A percentile compares a stretch with the other conserved stretches of the same genome.
These are phyloP conservation scores for Asterophora parasitica DNA, from an alignment of 768 basidiomycete species.

Conservation along the genomic window DNA sequence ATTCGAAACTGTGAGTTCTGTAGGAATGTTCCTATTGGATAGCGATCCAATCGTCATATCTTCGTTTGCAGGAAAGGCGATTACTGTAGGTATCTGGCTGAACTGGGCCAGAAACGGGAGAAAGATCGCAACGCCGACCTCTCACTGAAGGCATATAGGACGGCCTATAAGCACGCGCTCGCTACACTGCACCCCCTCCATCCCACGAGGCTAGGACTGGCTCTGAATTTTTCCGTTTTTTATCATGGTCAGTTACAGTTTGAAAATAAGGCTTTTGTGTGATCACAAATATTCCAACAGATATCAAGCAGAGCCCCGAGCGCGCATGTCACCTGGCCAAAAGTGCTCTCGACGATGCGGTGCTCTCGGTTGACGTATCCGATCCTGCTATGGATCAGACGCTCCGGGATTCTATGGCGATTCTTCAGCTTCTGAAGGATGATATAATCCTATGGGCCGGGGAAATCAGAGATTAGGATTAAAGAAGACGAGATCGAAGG, in stretches of 20 bases:
- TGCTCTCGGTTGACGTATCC: slow-evolving; percentile 52
- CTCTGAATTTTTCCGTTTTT: slow-evolving; percentile 92
- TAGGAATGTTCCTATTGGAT: neutral
- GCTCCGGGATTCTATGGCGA: slow-evolving; percentile 74
- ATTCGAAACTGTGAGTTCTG: slow-evolving; percentile 73
- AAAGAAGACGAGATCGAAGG: neutral
- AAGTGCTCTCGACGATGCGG: slow-evolving; percentile 89
- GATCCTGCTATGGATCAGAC: slow-evolving; percentile 35
- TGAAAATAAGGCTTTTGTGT: neutral
- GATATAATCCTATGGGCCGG: slow-evolving; percentile 84
- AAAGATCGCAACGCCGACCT: slow-evolving; percentile 65
- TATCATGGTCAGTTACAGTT: slow-evolving; percentile 51
- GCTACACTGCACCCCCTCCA: slow-evolving; percentile 72
- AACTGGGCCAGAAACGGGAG: slow-evolving; percentile 71
- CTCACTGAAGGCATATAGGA: slow-evolving; percentile 81
- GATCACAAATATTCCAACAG: slow-evolving; percentile 21
- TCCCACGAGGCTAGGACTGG: slow-evolving; percentile 83
- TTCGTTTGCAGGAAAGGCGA: slow-evolving; percentile 47
- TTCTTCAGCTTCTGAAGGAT: slow-evolving; percentile 77
- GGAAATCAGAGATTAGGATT: slow-evolving; percentile 51
- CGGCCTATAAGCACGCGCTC: slow-evolving; percentile 78
- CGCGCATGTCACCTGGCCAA: slow-evolving; percentile 86
- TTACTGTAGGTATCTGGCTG: slow-evolving; percentile 88
- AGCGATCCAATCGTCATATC: neutral
- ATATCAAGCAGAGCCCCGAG: slow-evolving; percentile 81